Evolutionary conservation across 1,139 yeast genomes (phyloP), one percentile per base, ranked within the genome.

Genomic region (Geotrichum klebahnii): DNA sequence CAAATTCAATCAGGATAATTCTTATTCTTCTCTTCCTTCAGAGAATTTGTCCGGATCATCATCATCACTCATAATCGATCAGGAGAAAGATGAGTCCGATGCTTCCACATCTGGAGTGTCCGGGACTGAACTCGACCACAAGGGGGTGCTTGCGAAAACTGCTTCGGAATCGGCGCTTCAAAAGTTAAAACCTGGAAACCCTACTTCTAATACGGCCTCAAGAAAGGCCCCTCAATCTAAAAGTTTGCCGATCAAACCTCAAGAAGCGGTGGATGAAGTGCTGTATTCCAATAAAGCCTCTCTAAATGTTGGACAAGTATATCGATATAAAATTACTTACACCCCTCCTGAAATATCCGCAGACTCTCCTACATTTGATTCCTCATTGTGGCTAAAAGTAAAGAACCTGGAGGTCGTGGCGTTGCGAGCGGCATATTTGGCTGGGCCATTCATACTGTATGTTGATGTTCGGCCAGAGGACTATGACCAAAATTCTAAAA

Each of bases 391-490:
- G 80, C 70, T 90, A 14, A 81, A 80, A 57, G 77, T 92, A 35
- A 80, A 80, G 59, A 92, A 92, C 65, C 73, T 73, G 4, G 96
- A 88, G 60, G 80, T 81, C 51, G 66, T 86, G 9, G 81, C 96
- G 0, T 69, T 86, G 59, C 68, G 97, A 43, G 96, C 97, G 0
- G 96, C 96, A 0, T 87, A 84, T 62, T 69, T 92, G 23, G 82
- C 89, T 38, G 98, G 97, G 0, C 98, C 98, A 0, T 90, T 80
- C 62, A 77, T 85, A n/a, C 65, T 92, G 2, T 92, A 90, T 61
- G 92, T 83, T 20, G 97, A 92, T 66, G 81, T 94, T 47, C 70
- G 82, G 45, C 75, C 86, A 0, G 77, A 70, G 8, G 84, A 78
- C 28, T 92, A 80, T 62, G 75, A 80, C 49, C 82, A 79, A 54